Base-by-base conservation (phyloP, 441 rosid species). In the Adansonia gregorii region DNA sequence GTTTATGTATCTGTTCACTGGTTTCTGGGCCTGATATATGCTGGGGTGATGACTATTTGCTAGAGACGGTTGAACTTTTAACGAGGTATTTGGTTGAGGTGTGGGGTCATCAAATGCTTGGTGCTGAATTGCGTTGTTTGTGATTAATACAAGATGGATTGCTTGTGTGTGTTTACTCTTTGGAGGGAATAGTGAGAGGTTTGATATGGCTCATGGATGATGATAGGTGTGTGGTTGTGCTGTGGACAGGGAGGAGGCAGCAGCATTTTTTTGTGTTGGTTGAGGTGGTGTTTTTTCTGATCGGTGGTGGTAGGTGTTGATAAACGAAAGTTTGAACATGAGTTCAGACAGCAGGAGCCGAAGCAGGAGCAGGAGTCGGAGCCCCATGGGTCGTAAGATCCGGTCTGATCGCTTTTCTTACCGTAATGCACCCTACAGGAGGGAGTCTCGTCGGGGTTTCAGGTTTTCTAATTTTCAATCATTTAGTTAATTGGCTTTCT, bases 361-460 rank as follows among this genome's bases (percentile, higher is more conserved):
- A 49, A 87, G 88, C 89, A 78, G 86, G 72, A 86, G 87, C 86
- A 82, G 95, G 76, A 90, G 94, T 87, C 82, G 95, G 83, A 93
- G 97, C 78, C 98, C 97, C 6, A 79, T 89, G 87, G 93, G 86
- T 88, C 95, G 97, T 77, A 94, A 86, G 85, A 90, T 94, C 84
- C 94, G 97, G 64, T 84, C 92, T 68, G 91, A 91, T 46, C 93
- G 94, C 54, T 80, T 84, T 79, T 88, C 98, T 51, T 94, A 89
- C 82, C 93, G 97, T 74, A 88, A 91, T 89, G 94, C 95, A 79
- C 97, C 97, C 63, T 94, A 91, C 89, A 82, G 88, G 78, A 87
- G 93, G 76, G 97, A 88, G 72, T 81, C 92, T 51, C 93, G 87
- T 77, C 91, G 89, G 88, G 85, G 93, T 83, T 93, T 87, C 97